phyloP scores from a whole-genome alignment of 73 alveolate genomes.

The Tetrahymena borealis region DNA sequence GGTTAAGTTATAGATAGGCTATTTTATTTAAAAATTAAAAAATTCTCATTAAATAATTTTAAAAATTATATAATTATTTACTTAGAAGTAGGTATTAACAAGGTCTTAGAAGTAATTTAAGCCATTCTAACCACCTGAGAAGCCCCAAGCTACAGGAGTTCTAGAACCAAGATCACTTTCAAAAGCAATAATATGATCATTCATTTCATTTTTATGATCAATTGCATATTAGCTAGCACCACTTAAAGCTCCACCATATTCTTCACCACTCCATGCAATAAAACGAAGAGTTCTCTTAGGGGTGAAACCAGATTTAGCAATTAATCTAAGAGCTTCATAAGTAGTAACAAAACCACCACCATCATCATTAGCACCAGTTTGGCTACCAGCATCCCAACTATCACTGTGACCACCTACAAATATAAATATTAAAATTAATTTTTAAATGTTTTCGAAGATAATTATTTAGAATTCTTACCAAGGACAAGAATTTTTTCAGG shows the following conservation, averaged over 20 bases:
- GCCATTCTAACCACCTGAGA: conserved; percentile 12
- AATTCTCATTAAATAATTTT: background rate
- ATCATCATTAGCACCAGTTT: conserved; percentile 49
- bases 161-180: conserved; percentile 35
- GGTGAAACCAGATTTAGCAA: background rate
- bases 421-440: background rate
- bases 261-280: conserved; percentile 56
- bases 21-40: background rate
- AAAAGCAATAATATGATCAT: conserved; percentile 22
- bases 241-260: conserved; percentile 22
- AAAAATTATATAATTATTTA: background rate
- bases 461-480: background rate
- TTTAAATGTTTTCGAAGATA: background rate
- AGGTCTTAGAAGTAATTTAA: conserved; percentile 1
- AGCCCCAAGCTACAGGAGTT: conserved; percentile 26
- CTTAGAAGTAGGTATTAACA: background rate
- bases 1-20: background rate
- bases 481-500: conserved; percentile 15
- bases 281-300: conserved; percentile 36
- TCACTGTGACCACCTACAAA: conserved; percentile 37
- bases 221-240: conserved; percentile 26
- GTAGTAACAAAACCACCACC: conserved; percentile 26
- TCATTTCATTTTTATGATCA: conserved; percentile 11
- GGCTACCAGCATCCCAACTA: conserved; percentile 39
- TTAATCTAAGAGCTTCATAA: conserved; percentile 20